Conservation (phyloP, 495 filamentous ascomycete species). For the Penicillium atrosanguineum region DNA sequence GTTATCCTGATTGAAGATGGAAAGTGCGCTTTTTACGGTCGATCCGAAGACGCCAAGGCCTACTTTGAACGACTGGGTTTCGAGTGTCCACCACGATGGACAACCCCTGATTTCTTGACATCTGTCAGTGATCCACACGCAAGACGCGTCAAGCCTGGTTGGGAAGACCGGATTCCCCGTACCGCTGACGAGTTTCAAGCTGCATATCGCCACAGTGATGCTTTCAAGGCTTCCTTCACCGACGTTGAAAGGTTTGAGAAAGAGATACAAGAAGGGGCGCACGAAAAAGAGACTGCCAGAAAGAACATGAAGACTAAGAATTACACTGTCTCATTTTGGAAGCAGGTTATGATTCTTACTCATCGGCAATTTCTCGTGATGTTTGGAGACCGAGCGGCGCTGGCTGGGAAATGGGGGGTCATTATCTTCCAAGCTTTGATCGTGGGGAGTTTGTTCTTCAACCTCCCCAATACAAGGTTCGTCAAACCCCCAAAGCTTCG, state of each 20-base stretch:
- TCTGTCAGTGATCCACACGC: slow-evolving; percentile 64
- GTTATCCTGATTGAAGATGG: slow-evolving; percentile 68
- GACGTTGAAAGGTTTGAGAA: slow-evolving; percentile 53
- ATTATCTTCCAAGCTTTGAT: slow-evolving; percentile 73
- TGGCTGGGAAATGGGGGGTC: slow-evolving; percentile 53
- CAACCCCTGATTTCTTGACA: slow-evolving; percentile 67
- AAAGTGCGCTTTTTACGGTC: slow-evolving; percentile 62
- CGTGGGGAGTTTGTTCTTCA: slow-evolving; percentile 73
- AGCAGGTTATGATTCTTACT: slow-evolving; percentile 67
- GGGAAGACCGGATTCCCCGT: slow-evolving; percentile 58
- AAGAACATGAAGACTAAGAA: slow-evolving; percentile 54
- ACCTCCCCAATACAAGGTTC: slow-evolving; percentile 57
- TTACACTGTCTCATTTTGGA: slow-evolving; percentile 61
- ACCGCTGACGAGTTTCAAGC: slow-evolving; percentile 57
- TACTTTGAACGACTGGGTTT: slow-evolving; percentile 69
- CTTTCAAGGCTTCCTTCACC: slow-evolving; percentile 26
- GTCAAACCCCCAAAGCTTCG: neutral
- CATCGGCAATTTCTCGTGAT: slow-evolving; percentile 66
- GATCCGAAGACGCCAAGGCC: slow-evolving; percentile 50
- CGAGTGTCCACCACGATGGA: slow-evolving; percentile 58
- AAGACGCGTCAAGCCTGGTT: slow-evolving; percentile 55
- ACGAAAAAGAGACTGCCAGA: slow-evolving; percentile 46
- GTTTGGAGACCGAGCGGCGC: slow-evolving; percentile 54
- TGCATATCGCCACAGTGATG: slow-evolving; percentile 50
- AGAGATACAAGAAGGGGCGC: slow-evolving; percentile 43